Evolutionary conservation across 208 protist genomes (phyloP), one percentile per base, ranked within the genome.

Genomic region (Acanthamoeba divionensis): DNA sequence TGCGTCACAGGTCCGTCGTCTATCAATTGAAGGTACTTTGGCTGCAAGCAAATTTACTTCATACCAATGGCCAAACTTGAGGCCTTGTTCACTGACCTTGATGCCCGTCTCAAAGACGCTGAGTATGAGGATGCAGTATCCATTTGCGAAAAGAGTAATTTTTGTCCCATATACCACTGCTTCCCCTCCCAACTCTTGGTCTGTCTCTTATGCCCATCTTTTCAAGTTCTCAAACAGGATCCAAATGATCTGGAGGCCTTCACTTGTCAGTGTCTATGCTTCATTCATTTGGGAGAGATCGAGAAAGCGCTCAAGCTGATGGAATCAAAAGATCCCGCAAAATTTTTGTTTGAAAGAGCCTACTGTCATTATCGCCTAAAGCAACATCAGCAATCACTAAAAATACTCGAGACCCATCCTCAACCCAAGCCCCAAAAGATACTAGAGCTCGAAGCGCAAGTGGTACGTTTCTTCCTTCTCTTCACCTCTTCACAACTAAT

Each of bases 401-500:
- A 88, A 41, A 7, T 88, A 15, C 38, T 88, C 12, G 79, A 88
- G 38, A 31, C 55, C n/a, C 57, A 65, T 38, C 79, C 55, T 24
- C 47, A 62, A 21, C 73, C 73, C 31, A 83, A 83, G 26, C 48
- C 73, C 47, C 44, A 47, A 9, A 47, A 54, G 18, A 41, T 83
- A 47, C 73, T 83, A 15, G 73, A 88, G 33, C 79, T 88, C 33
- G 79, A 88, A 31, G 79, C 79, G 24, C 79, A 88, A 88, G 50
- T 88, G 79, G 79, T 88, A 54, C 5, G 73, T 77, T 9, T 63
- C 21, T 36, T 33, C 65, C 6, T 26, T 18, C 65, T 47, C 18
- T 45, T 6, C 65, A 47, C 21, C 65, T 47, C 47, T 26, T 47
- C 47, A 7, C 18, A 48, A 18, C 3, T 5, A 47, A 24, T 13